Conservation (phyloP, 2,329 filamentous ascomycete genomes). For the Hymenoscyphus repandus region DNA sequence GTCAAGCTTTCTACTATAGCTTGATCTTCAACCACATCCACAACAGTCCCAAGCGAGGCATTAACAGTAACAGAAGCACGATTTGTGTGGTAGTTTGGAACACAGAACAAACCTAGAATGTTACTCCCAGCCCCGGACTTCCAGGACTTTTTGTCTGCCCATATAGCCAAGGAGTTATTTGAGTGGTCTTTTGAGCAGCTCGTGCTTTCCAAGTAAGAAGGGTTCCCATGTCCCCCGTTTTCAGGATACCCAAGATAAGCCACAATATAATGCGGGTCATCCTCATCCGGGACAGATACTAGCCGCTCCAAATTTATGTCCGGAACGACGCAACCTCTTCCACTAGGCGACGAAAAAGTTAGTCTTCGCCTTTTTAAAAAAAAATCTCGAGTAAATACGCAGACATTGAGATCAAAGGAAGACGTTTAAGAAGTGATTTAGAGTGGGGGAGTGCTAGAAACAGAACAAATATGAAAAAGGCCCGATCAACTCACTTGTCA, state of each 20-base stretch:
- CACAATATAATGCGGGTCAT: not conserved
- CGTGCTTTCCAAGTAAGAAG: too few relatives aligned
- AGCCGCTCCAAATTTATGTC: not conserved
- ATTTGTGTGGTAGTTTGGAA: conserved; percentile 42
- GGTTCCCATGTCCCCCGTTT: too few relatives aligned
- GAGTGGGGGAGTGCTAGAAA: not conserved
- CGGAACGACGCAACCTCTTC: conserved; percentile 33
- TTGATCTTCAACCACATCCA: not conserved
- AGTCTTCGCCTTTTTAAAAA: too few relatives aligned
- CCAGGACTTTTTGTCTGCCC: conserved; percentile 9
- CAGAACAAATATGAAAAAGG: not conserved
- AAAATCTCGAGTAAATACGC: too few relatives aligned
- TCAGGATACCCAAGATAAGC: too few relatives aligned
- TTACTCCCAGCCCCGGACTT: not conserved
- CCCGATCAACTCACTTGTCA: conserved; percentile 30
- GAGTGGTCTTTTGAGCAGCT: conserved; percentile 23
- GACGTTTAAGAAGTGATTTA: too few relatives aligned
- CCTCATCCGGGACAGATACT: not conserved
- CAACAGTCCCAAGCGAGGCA: conserved; percentile 11
- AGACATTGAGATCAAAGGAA: too few relatives aligned
- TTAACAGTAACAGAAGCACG: conserved; percentile 37
- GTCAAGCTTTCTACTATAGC: conserved; percentile 19
- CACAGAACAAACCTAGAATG: conserved; percentile 38
- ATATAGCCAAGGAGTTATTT: conserved; percentile 37
- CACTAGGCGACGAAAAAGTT: too few relatives aligned